Base-by-base conservation (phyloP, 371 early-diverging fungal genomes). In the Vairimorpha necatrix region DNA sequence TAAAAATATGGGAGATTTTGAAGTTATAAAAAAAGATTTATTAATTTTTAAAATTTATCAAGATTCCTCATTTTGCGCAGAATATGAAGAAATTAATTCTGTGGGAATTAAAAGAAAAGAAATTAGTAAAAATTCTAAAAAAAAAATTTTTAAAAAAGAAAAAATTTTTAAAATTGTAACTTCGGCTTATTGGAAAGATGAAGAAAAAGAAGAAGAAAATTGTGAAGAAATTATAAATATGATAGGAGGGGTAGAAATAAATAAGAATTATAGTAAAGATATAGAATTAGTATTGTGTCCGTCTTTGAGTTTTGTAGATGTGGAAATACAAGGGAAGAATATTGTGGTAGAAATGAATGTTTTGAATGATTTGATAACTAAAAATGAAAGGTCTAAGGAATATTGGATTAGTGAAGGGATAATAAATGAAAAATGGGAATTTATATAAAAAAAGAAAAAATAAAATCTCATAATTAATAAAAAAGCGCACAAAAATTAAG, bases 361-460 rank as follows among this genome's bases (percentile, higher is more conserved):
- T 9, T 54, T 72, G 9, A 61, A 66, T 47, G 77, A 67, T 24
- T 62, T 77, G 33, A 24, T 72, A 16, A 38, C 30, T 16, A 66
- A 58, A 48, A 63, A 72, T 47, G 18, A 33, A 6, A 58, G 53
- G 26, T 68, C 58, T 4, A 50, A 72, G 28, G 42, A 54, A n/a
- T 77, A 66, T 50, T 77, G 77, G 77, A 73, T 73, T 20, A 28
- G 36, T 34, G 38, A 67, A 2, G 72, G 39, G 24, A 42, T 77
- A n/a, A 68, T 77, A 16, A 62, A 77, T 65, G 20, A n/a, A 34
- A 34, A 65, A 7, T 77, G 77, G 77, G 42, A 54, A 22, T 58
- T 34, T 46, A n/a, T 71, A 30, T 56, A 32, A 24, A 33, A 20
- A 38, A 7, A 38, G 16, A 11, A 42, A 11, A 42, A 42, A 42